phyloP scores from a whole-genome alignment of 2,329 filamentous ascomycete genomes.

The Apiospora marii region DNA sequence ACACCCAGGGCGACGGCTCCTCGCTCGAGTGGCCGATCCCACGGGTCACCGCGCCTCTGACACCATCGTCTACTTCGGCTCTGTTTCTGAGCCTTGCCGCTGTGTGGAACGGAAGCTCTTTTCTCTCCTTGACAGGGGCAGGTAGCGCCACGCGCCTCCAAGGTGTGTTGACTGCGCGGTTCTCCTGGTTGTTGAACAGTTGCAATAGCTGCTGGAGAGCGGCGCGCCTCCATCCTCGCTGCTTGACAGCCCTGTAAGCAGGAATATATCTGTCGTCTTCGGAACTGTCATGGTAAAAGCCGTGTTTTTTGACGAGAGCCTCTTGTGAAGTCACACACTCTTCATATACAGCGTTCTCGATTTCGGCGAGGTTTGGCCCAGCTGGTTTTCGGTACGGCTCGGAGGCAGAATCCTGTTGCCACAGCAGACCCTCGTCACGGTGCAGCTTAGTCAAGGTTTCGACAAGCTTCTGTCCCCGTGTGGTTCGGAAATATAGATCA shows the following conservation, averaged over 20 bases:
- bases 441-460: slow-evolving; percentile 1
- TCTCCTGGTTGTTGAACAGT: slow-evolving; percentile 48
- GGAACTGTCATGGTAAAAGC: neutral
- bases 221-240: slow-evolving; percentile 42
- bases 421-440: neutral
- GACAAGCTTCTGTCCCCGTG: neutral
- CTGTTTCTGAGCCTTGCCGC: slow-evolving; percentile 30
- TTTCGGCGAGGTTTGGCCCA: neutral
- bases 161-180: slow-evolving; percentile 44
- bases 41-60: neutral
- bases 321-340: neutral
- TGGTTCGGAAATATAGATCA: neutral
- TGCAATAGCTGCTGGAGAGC: slow-evolving; percentile 53
- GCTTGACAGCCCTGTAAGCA: neutral
- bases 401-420: neutral
- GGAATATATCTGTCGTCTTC: no score
- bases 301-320: neutral
- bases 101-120: slow-evolving; percentile 35
- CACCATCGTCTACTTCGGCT: slow-evolving; percentile 3
- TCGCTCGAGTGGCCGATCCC: slow-evolving; percentile 27
- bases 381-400: neutral
- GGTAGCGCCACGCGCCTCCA: slow-evolving; percentile 50
- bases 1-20: slow-evolving; percentile 43
- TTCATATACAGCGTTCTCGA: slow-evolving; percentile 19
- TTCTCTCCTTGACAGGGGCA: slow-evolving; percentile 34